phyloP scores from a whole-genome alignment of 257 asterid genomes.

The Solanum clarkiae region DNA sequence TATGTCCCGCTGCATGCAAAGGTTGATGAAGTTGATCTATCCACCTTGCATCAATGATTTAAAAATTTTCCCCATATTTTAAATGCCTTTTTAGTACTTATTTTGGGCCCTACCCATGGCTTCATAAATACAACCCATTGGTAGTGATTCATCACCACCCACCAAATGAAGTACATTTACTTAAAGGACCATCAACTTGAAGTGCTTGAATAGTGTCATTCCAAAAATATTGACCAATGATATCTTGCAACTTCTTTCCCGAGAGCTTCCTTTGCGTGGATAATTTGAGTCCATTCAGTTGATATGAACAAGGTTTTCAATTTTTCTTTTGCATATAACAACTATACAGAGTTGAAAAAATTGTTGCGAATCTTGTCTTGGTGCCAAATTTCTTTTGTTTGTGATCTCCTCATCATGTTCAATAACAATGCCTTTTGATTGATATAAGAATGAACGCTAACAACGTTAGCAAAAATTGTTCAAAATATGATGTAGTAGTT shows the following conservation, averaged over 20 bases:
- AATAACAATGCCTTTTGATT: background rate
- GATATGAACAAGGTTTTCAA: background rate
- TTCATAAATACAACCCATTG: background rate
- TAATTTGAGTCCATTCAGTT: background rate
- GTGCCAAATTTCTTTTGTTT: background rate
- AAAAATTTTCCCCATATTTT: background rate
- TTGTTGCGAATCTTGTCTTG: background rate
- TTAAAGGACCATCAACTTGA: background rate
- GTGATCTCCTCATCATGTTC: background rate
- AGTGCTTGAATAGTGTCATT: background rate
- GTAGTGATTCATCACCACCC: background rate
- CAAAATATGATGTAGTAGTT: background rate
- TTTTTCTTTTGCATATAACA: background rate
- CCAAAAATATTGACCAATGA: too few species aligned
- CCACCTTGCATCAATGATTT: background rate
- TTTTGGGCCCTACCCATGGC: background rate
- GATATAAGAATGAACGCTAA: background rate
- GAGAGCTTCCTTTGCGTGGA: background rate
- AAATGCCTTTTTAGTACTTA: background rate
- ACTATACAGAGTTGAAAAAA: background rate
- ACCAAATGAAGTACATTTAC: background rate
- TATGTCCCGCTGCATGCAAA: background rate
- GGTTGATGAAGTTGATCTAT: background rate
- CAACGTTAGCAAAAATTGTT: background rate
- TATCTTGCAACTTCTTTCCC: background rate